These are phyloP conservation scores for Ulota crispa DNA, from an alignment of 225 moss, liverwort and hornwort species.

Conservation along the genomic window DNA sequence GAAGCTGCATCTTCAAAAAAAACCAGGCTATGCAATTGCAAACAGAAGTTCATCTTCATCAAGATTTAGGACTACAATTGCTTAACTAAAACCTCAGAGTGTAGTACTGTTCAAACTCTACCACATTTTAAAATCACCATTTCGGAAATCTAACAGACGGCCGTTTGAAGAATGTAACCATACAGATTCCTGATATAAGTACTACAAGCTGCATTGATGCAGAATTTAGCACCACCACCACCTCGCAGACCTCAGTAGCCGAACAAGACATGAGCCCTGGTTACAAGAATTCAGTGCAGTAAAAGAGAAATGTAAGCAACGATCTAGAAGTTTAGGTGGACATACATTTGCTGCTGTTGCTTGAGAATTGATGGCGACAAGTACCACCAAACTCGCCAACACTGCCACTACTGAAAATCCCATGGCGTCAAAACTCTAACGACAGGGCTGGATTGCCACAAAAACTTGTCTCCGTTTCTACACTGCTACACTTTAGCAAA, in stretches of 20 bases:
- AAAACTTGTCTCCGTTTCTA: too few relatives aligned
- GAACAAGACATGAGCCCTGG: background rate
- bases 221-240: background rate
- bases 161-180: background rate
- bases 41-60: too few relatives aligned
- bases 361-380: background rate
- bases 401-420: background rate
- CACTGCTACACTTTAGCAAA: background rate
- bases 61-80: too few relatives aligned
- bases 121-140: background rate
- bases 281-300: background rate
- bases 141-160: background rate
- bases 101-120: background rate
- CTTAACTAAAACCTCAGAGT: background rate
- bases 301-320: background rate
- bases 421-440: background rate
- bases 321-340: background rate
- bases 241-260: background rate
- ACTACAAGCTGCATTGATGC: background rate
- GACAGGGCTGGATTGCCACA: background rate
- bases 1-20: too few relatives aligned
- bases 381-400: background rate
- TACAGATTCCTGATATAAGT: too few relatives aligned
- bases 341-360: slow-evolving; percentile 17
- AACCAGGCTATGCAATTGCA: too few relatives aligned